These are phyloP conservation scores for Boletus reticuloceps DNA, from an alignment of 768 basidiomycete species.

Conservation along the genomic window DNA sequence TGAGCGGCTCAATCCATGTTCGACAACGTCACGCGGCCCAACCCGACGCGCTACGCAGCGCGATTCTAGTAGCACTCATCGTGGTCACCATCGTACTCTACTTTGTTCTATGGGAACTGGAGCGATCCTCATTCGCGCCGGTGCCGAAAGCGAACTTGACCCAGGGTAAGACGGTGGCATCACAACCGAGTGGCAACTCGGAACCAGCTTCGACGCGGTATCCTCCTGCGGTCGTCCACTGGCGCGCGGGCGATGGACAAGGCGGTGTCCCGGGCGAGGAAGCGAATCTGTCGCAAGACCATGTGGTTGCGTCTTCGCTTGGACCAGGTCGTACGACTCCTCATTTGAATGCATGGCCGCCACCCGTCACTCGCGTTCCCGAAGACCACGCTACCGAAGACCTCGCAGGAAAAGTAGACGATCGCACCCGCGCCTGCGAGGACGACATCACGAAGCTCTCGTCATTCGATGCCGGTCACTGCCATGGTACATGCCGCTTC, in stretches of 20 bases:
- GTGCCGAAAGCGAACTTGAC: neutral
- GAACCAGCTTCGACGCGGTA: neutral
- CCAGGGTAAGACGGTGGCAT: neutral
- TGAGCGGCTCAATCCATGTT: neutral
- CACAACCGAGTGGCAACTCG: neutral
- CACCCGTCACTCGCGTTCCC: slow-evolving; percentile 35
- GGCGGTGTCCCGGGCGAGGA: too few relatives aligned
- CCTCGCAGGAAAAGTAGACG: neutral
- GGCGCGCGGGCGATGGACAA: too few relatives aligned
- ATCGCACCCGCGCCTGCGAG: neutral
- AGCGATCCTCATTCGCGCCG: slow-evolving; percentile 5
- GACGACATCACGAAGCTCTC: neutral
- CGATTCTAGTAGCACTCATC: slow-evolving; percentile 16
- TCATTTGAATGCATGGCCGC: slow-evolving; percentile 26
- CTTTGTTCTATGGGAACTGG: slow-evolving; percentile 17
- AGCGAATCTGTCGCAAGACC: neutral
- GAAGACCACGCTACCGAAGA: slow-evolving; percentile 15
- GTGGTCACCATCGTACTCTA: slow-evolving; percentile 24
- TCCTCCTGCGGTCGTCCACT: neutral
- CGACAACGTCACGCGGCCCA: slow-evolving; percentile 1
- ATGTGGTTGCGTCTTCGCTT: neutral
- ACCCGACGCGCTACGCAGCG: slow-evolving; percentile 9
- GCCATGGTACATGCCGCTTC: slow-evolving; percentile 38
- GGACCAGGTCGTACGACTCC: neutral
- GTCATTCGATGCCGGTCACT: slow-evolving; percentile 22